A percentile compares a stretch with the other conserved stretches of the same genome.
phyloP scores from a whole-genome alignment of 306 rosid species.

The Acmispon strigosus region DNA sequence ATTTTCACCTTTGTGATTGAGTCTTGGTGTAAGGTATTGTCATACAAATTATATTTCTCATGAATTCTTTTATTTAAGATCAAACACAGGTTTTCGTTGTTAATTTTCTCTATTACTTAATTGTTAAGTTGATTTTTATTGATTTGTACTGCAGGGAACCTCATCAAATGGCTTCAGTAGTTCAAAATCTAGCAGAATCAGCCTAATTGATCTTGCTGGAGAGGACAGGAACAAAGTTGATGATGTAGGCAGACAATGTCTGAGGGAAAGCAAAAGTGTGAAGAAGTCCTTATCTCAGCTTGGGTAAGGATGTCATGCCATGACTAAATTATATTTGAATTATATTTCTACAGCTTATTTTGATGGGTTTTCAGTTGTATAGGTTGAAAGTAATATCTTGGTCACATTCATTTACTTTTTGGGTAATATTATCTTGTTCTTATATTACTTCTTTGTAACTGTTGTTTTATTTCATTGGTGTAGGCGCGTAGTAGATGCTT shows the following conservation, averaged over 20 bases:
- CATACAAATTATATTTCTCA: neutral
- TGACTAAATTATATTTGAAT: neutral
- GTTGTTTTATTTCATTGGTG: conserved; percentile 27
- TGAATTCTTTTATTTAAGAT: neutral
- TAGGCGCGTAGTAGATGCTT: conserved; percentile 68
- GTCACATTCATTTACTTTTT: neutral
- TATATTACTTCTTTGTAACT: conserved; percentile 10
- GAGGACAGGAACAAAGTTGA: conserved; percentile 61
- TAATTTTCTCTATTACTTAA: neutral
- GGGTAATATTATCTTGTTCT: neutral
- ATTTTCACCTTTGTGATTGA: conserved; percentile 75
- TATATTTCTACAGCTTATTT: neutral
- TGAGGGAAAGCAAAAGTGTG: conserved; percentile 57
- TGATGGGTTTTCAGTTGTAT: neutral
- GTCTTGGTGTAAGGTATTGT: conserved; percentile 89
- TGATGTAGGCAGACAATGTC: conserved; percentile 46
- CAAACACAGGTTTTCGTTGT: neutral
- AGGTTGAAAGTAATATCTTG: neutral
- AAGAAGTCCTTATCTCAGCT: conserved; percentile 86
- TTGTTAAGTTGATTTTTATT: conserved; percentile 13
- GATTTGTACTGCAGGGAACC: conserved; percentile 46
- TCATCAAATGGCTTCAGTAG: conserved; percentile 77
- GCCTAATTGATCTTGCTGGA: conserved; percentile 92
- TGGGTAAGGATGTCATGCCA: conserved; percentile 61
- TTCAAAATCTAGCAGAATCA: conserved; percentile 91